Evolutionary conservation across 1,284 basidiomycete species (phyloP).

Genomic region (Kalmanozyma brasiliensis): DNA sequence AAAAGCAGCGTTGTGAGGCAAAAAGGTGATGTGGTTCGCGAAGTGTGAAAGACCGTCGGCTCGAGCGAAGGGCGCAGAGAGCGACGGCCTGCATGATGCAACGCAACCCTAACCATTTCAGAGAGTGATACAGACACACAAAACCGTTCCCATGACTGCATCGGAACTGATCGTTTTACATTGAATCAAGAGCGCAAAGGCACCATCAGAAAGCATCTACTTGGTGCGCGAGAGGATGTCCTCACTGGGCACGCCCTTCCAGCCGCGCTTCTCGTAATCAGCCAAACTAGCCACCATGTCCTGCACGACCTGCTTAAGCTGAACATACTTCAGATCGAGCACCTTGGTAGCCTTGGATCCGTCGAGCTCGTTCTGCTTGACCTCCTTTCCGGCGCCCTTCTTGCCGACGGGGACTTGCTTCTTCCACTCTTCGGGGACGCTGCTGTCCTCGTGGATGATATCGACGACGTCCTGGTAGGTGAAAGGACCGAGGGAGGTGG

Average conservation of each 20-base stretch:
- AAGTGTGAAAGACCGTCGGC: too few relatives aligned
- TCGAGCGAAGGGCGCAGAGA: too few relatives aligned
- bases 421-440: constrained; percentile 52
- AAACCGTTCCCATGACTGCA: too few relatives aligned
- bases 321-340: constrained; percentile 71
- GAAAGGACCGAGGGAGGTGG: constrained; percentile 53
- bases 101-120: too few relatives aligned
- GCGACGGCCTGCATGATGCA: too few relatives aligned
- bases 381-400: constrained; percentile 35
- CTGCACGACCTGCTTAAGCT: constrained; percentile 69
- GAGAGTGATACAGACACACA: too few relatives aligned
- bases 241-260: constrained; percentile 46
- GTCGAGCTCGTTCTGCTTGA: constrained; percentile 58
- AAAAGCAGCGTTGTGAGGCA: too few relatives aligned
- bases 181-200: too few relatives aligned
- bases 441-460: constrained; percentile 48
- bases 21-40: too few relatives aligned
- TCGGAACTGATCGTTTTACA: not conserved
- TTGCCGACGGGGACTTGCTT: constrained; percentile 55
- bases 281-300: constrained; percentile 46
- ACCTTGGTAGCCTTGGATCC: constrained; percentile 69
- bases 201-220: not conserved
- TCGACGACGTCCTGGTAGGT: constrained; percentile 54
- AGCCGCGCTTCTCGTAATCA: constrained; percentile 56
- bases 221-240: constrained; percentile 39